Conservation (phyloP, 345 rosid genomes). For the Citrus sinensis region DNA sequence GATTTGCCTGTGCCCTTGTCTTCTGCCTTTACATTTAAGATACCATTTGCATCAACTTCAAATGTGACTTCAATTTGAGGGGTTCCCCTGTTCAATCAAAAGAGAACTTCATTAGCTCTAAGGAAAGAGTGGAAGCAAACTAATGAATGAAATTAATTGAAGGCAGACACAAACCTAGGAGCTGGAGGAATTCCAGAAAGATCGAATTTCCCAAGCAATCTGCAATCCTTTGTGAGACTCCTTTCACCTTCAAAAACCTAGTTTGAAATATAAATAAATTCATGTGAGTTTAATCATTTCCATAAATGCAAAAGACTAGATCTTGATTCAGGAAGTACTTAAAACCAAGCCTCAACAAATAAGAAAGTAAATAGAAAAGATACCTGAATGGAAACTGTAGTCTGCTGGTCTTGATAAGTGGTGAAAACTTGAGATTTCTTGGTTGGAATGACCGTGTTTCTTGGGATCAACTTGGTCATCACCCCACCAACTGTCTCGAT, state of each 20-base stretch:
- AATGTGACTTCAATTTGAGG: constrained; percentile 98
- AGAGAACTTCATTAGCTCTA: not conserved
- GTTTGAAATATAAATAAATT: not conserved
- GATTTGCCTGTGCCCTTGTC: constrained; percentile 88
- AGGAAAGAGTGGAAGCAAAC: not conserved
- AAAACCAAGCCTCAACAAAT: not conserved
- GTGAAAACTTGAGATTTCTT: constrained; percentile 98
- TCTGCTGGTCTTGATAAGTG: constrained; percentile 98
- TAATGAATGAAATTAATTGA: not conserved
- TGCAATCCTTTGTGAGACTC: constrained; percentile 92
- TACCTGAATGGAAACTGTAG: constrained; percentile 94
- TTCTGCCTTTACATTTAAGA: constrained; percentile 86
- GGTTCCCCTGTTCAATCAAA: constrained; percentile 63
- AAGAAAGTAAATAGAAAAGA: not conserved
- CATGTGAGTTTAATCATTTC: not conserved
- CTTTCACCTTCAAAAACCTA: constrained; percentile 98
- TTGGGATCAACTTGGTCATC: constrained; percentile 97
- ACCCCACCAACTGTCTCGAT: constrained; percentile 98
- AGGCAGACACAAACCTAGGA: constrained; percentile 52
- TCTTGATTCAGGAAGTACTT: not conserved
- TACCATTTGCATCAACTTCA: constrained; percentile 94
- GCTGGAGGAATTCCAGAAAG: constrained; percentile 81
- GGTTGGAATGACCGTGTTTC: constrained; percentile 97
- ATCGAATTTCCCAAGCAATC: constrained; percentile 87
- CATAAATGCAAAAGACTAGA: not conserved